A percentile compares a stretch with the other conserved stretches of the same genome.
Evolutionary conservation across 2,329 filamentous ascomycete species (phyloP).

Genomic region (Aspergillus tamarii): DNA sequence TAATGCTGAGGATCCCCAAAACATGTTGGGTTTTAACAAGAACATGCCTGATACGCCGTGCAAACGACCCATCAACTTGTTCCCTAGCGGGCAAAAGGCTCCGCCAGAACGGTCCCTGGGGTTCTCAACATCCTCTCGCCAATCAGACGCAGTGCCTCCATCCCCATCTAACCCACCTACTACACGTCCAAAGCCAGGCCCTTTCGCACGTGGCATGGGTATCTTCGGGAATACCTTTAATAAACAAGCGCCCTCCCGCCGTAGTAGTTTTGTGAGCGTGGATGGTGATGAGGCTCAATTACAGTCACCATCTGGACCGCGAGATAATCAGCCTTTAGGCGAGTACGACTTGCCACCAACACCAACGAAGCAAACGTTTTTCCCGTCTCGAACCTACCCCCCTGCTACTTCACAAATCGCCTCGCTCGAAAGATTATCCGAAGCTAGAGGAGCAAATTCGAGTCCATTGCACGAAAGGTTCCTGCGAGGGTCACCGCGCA

Average conservation of each 20-base stretch:
- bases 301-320: slow-evolving; percentile 58
- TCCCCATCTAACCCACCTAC: slow-evolving; percentile 75
- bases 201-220: slow-evolving; percentile 66
- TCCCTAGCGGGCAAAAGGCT: slow-evolving; percentile 64
- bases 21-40: slow-evolving; percentile 57
- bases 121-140: slow-evolving; percentile 66
- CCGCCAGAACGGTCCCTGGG: slow-evolving; percentile 62
- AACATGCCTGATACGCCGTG: slow-evolving; percentile 93
- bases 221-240: slow-evolving; percentile 64
- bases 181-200: slow-evolving; percentile 64
- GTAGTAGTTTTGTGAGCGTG: slow-evolving; percentile 76
- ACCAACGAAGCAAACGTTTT: slow-evolving; percentile 71
- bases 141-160: slow-evolving; percentile 77
- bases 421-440: slow-evolving; percentile 39
- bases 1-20: slow-evolving; percentile 69
- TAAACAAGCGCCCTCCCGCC: slow-evolving; percentile 54
- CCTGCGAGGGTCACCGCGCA: slow-evolving; percentile 67
- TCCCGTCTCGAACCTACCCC: slow-evolving; percentile 41
- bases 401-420: slow-evolving; percentile 36
- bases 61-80: slow-evolving; percentile 76
- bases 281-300: slow-evolving; percentile 74
- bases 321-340: slow-evolving; percentile 59
- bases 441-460: slow-evolving; percentile 40
- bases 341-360: slow-evolving; percentile 87
- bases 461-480: slow-evolving; percentile 64